Evolutionary conservation across 805 yeast species (phyloP).

Genomic region (Ogataea zsoltii): DNA sequence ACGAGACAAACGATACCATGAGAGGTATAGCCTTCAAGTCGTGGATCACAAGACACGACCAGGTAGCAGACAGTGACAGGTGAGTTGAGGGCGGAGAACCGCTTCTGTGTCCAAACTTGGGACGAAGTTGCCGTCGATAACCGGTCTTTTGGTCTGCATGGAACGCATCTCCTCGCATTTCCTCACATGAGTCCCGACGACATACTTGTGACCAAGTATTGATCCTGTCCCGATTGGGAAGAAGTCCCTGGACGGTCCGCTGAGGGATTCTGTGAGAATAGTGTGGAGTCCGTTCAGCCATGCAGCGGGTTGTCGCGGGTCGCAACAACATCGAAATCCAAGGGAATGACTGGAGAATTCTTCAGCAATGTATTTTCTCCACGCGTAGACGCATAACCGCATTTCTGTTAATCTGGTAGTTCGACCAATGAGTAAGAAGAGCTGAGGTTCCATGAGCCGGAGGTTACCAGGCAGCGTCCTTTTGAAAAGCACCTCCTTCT

Average conservation of each 20-base stretch:
- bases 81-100: neutral
- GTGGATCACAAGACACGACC: conserved; percentile 3
- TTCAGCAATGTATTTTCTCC: too few relatives aligned
- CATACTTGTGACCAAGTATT: conserved; percentile 17
- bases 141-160: neutral
- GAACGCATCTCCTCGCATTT: neutral
- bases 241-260: conserved; percentile 11
- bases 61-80: neutral
- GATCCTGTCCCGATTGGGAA: conserved; percentile 18
- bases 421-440: neutral
- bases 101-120: neutral
- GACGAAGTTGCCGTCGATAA: neutral
- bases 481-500: conserved; percentile 1
- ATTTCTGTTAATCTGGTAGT: neutral
- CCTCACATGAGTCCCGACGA: conserved; percentile 7
- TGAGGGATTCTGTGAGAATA: too few relatives aligned
- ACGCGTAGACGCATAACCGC: too few relatives aligned
- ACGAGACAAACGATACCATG: neutral
- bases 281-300: neutral
- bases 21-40: neutral
- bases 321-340: neutral
- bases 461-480: conserved; percentile 1
- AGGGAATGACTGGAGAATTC: too few relatives aligned
- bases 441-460: neutral
- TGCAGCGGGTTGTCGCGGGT: neutral